Conservation (phyloP, 768 basidiomycete species). For the Glaciozyma antarctica region DNA sequence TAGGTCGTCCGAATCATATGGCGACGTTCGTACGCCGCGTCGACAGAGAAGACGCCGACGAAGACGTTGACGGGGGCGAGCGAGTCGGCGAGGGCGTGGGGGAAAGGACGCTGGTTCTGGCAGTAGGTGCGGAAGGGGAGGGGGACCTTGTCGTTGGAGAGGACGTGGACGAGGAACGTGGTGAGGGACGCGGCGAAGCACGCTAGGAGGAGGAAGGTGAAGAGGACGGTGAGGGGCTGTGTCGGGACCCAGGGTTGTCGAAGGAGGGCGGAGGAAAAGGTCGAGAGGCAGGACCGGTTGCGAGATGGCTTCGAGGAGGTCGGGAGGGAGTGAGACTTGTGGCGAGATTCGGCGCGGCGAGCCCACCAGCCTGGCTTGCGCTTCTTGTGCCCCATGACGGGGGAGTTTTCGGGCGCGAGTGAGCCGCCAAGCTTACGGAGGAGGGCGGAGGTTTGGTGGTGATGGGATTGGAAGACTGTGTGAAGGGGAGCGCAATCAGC, state of each 20-base stretch:
- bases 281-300: constrained; percentile 16
- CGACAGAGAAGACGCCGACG: constrained; percentile 81
- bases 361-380: constrained; percentile 27
- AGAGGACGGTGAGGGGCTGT: constrained; percentile 40
- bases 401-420: constrained; percentile 18
- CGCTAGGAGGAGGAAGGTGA: constrained; percentile 65
- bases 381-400: constrained; percentile 16
- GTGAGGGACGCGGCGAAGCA: constrained; percentile 75
- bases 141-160: constrained; percentile 92
- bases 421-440: constrained; percentile 25
- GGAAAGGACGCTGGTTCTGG: constrained; percentile 52
- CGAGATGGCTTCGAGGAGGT: constrained; percentile 2
- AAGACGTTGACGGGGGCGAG: constrained; percentile 77
- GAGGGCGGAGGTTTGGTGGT: constrained; percentile 20
- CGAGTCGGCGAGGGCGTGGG: constrained; percentile 60
- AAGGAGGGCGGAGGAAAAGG: constrained; percentile 14
- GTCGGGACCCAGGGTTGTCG: constrained; percentile 35
- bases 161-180: constrained; percentile 75
- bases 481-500: too few species aligned
- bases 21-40: constrained; percentile 70
- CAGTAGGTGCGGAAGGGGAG: constrained; percentile 93
- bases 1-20: constrained; percentile 81
- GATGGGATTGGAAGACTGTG: constrained; percentile 16
- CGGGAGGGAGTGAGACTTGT: constrained; percentile 11
- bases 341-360: constrained; percentile 13